Conservation (phyloP, 2,329 filamentous ascomycete species). For the Chaetomiaceae sp. region DNA sequence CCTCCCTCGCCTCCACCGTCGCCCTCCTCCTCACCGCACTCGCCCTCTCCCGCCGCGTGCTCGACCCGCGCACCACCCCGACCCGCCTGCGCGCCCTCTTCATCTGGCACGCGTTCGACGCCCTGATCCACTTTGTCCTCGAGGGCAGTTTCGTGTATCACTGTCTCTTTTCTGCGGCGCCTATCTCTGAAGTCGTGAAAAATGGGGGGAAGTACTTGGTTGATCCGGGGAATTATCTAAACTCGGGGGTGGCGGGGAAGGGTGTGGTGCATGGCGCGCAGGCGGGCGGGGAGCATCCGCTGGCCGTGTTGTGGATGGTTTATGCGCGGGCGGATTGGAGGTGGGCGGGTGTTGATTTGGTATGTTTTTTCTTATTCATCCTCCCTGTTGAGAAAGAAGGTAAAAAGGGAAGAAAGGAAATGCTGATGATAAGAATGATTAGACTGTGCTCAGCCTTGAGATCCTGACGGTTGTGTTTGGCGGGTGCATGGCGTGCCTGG, state of each 20-base stretch:
- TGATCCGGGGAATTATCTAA: conserved; percentile 48
- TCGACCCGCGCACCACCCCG: conserved; percentile 47
- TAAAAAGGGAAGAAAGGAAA: no score
- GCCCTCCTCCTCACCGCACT: conserved; percentile 50
- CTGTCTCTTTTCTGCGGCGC: conserved; percentile 70
- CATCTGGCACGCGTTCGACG: conserved; percentile 93
- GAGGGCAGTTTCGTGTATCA: conserved; percentile 91
- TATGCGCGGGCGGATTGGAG: conserved; percentile 60
- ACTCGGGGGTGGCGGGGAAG: conserved; percentile 25
- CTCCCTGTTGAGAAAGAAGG: no score
- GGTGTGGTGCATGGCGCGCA: conserved; percentile 53
- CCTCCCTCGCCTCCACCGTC: conserved; percentile 54
- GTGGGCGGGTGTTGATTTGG: conserved; percentile 60
- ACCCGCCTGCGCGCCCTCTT: conserved; percentile 70
- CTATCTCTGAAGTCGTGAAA: conserved; percentile 27
- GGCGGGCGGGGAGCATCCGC: conserved; percentile 48
- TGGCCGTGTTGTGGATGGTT: conserved; percentile 64
- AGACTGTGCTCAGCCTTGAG: conserved; percentile 60
- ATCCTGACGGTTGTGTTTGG: conserved; percentile 61
- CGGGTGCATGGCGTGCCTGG: conserved; percentile 54
- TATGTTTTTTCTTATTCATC: conserved; percentile 28
- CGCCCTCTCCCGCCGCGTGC: conserved; percentile 41
- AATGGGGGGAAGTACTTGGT: conserved; percentile 43
- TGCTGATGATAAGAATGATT: neutral
- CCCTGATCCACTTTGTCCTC: conserved; percentile 84